Evolutionary conservation across 2,329 filamentous ascomycete species (phyloP).

Genomic region (Colletotrichum simmondsii): DNA sequence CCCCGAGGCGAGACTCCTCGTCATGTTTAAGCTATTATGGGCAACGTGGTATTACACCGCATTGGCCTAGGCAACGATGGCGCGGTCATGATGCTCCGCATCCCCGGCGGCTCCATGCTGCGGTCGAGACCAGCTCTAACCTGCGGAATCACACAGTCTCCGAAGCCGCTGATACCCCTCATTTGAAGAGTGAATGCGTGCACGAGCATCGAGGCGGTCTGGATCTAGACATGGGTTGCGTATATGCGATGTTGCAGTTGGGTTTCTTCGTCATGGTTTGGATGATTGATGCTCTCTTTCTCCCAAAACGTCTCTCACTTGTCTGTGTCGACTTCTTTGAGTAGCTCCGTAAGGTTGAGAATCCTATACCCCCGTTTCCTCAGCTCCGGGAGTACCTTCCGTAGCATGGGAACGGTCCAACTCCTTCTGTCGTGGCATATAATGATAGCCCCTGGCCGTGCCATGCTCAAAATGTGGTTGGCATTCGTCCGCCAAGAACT

Average conservation of each 20-base stretch:
- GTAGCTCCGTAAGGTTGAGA: constrained; percentile 76
- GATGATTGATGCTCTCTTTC: neutral
- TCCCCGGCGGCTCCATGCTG: neutral
- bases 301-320: constrained; percentile 5
- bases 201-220: neutral
- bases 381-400: constrained; percentile 77
- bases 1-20: neutral
- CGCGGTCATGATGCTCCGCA: neutral
- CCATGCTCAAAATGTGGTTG: constrained; percentile 82
- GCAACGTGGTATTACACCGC: constrained; percentile 17
- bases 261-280: neutral
- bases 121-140: constrained; percentile 14
- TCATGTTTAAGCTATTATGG: neutral
- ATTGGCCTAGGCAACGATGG: neutral
- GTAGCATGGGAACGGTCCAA: constrained; percentile 88
- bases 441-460: constrained; percentile 80
- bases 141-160: neutral
- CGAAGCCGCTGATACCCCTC: neutral
- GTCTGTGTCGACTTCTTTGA: constrained; percentile 52
- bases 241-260: neutral
- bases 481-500: constrained; percentile 76
- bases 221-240: neutral
- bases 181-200: neutral
- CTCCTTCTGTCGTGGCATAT: constrained; percentile 85
- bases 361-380: constrained; percentile 75